Evolutionary conservation across 495 filamentous ascomycete species (phyloP).

Genomic region (Chaetomium tenue): DNA sequence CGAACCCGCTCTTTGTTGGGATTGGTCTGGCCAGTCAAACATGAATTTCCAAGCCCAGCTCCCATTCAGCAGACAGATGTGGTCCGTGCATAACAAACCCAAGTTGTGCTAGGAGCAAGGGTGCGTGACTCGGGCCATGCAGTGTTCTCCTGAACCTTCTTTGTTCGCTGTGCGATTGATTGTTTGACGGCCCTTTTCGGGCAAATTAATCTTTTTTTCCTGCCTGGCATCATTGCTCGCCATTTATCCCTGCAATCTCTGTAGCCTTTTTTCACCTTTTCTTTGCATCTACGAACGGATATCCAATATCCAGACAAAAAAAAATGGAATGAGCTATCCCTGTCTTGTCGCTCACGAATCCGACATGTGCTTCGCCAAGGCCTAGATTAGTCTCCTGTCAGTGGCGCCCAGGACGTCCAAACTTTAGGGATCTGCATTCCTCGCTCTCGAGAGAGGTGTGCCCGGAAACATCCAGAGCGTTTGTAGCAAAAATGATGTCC

Average conservation of each 20-base stretch:
- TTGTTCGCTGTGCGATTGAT: too few species aligned
- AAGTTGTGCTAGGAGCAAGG: neutral
- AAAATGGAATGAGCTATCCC: neutral
- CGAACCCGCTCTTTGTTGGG: slow-evolving; percentile 2
- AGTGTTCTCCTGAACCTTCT: neutral
- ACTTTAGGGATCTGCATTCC: neutral
- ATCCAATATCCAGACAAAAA: neutral
- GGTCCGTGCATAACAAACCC: slow-evolving; percentile 2
- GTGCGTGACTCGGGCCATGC: neutral
- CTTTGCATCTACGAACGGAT: too few species aligned
- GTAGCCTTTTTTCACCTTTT: neutral
- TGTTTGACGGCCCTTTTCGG: too few species aligned
- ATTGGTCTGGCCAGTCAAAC: neutral
- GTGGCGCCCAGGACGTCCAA: neutral
- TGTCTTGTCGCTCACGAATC: neutral
- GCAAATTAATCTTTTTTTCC: too few species aligned
- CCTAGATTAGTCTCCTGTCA: neutral
- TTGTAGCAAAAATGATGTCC: neutral
- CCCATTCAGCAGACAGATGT: neutral
- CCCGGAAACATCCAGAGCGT: neutral
- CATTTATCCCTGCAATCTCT: too few species aligned
- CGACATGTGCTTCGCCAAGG: slow-evolving; percentile 12
- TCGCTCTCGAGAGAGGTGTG: neutral
- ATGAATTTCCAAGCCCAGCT: too few species aligned
- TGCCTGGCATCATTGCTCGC: too few species aligned